These are phyloP conservation scores for Pythium utonaiense DNA, from an alignment of 352 stramenopile species.

Conservation along the genomic window DNA sequence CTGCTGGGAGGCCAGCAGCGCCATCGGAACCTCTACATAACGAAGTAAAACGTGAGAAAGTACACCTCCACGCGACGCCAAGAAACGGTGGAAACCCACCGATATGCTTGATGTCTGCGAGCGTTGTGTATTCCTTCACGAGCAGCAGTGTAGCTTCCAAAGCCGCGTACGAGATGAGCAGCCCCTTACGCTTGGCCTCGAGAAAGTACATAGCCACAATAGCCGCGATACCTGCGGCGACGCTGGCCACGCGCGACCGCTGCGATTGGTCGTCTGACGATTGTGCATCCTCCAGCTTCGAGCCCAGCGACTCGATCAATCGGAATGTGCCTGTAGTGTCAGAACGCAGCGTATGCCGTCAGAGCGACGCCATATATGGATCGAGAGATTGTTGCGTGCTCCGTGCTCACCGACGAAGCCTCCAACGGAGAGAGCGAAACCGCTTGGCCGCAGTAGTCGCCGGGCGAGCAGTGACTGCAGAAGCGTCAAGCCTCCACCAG, in stretches of 20 bases:
- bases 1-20: constrained; percentile 32
- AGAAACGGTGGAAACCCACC: constrained; percentile 28
- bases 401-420: constrained; percentile 61
- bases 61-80: neutral
- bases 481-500: constrained; percentile 34
- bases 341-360: neutral
- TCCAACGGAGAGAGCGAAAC: constrained; percentile 47
- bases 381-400: too few species aligned
- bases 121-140: constrained; percentile 33
- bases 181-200: constrained; percentile 45
- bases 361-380: too few species aligned
- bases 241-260: constrained; percentile 9
- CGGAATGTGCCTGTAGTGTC: constrained; percentile 16
- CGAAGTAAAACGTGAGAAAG: neutral
- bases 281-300: neutral
- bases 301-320: constrained; percentile 16
- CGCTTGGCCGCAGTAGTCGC: constrained; percentile 34
- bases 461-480: constrained; percentile 47
- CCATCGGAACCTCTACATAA: constrained; percentile 42
- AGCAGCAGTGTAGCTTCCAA: constrained; percentile 49
- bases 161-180: constrained; percentile 53
- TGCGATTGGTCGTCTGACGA: neutral
- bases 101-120: constrained; percentile 48
- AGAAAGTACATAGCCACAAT: constrained; percentile 42
- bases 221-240: constrained; percentile 12